Evolutionary conservation across 2,329 filamentous ascomycete species (phyloP).

Genomic region (Arachnomyces sp.): DNA sequence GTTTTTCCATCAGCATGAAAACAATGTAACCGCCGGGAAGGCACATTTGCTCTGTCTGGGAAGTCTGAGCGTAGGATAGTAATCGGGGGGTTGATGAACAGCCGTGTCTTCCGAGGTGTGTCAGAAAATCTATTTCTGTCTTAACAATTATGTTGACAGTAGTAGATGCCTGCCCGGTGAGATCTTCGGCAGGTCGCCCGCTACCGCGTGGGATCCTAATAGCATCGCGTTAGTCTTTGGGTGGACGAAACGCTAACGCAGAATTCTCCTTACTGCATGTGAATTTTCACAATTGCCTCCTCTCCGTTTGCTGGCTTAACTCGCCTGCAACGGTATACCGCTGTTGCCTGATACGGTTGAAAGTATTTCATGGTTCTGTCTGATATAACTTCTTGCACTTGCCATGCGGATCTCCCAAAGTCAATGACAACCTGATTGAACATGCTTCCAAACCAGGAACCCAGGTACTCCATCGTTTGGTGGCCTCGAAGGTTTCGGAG

Average conservation of each 20-base stretch:
- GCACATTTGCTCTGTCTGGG: not conserved
- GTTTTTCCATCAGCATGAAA: constrained; percentile 7
- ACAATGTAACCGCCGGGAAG: constrained; percentile 8
- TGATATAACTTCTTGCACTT: no score
- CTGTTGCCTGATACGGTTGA: not conserved
- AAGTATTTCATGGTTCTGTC: no score
- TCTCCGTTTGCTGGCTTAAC: not conserved
- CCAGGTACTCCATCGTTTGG: no score
- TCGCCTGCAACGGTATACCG: constrained; percentile 6
- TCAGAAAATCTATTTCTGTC: not conserved
- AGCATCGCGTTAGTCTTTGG: not conserved
- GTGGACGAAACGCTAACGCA: not conserved
- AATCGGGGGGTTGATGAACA: constrained; percentile 2
- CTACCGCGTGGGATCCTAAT: no score
- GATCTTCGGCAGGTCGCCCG: not conserved
- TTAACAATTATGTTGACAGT: not conserved
- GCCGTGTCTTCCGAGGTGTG: not conserved
- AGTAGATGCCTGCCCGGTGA: not conserved
- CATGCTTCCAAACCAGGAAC: no score
- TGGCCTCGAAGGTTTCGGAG: no score
- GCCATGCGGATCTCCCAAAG: no score
- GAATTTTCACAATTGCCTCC: constrained; percentile 8
- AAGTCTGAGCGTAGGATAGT: not conserved
- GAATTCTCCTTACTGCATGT: constrained; percentile 6
- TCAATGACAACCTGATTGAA: no score